phyloP scores from a whole-genome alignment of 2,329 filamentous ascomycete genomes.

The Sporothrix inflata region DNA sequence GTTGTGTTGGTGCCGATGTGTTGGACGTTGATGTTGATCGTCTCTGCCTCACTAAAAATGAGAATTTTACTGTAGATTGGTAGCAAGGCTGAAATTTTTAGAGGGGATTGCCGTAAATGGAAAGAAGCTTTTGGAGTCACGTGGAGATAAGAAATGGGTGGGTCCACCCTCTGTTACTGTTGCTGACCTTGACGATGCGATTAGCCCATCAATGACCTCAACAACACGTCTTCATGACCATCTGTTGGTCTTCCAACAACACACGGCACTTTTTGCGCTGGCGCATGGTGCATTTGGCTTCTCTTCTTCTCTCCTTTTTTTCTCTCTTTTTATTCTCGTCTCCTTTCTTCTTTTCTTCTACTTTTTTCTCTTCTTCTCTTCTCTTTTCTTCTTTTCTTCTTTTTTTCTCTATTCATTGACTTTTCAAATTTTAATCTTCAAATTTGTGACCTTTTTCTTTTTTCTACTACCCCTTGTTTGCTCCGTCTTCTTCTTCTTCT shows the following conservation, averaged over 20 bases:
- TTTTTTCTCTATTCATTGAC: background rate
- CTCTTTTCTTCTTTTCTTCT: background rate
- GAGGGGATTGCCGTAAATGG: constrained; percentile 12
- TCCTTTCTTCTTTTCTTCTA: background rate
- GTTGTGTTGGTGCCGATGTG: background rate
- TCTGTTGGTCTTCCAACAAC: no score
- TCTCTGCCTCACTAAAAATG: background rate
- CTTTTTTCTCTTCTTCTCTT: background rate
- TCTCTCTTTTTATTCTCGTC: background rate
- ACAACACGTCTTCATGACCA: no score
- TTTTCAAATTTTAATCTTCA: background rate
- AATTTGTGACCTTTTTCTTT: no score
- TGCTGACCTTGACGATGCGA: background rate
- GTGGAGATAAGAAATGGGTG: background rate
- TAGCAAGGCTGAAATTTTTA: constrained; percentile 20
- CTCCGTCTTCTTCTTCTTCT: no score
- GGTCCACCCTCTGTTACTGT: background rate
- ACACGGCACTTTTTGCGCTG: no score
- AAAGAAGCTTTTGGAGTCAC: background rate
- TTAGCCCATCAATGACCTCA: no score
- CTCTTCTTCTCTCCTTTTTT: background rate
- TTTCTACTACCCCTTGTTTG: no score
- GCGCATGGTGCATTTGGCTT: no score
- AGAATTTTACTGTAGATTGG: background rate
- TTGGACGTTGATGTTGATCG: background rate